phyloP scores from a whole-genome alignment of 805 yeast species.

The Blastobotrys muscicola region DNA sequence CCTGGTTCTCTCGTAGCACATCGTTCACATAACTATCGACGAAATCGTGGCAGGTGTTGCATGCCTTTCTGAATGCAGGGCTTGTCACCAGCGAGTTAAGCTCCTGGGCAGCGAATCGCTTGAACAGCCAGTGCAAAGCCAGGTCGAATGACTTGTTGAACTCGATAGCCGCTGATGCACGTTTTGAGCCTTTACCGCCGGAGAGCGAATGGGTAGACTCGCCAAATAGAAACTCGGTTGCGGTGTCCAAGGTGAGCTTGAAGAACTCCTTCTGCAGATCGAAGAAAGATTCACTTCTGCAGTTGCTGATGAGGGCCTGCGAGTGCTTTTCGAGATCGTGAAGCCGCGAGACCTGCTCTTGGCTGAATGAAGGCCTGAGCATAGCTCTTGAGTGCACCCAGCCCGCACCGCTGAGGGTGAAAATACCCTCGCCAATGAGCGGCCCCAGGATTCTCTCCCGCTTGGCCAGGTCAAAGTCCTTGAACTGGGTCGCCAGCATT shows the following conservation, averaged over 20 bases:
- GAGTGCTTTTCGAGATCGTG: slow-evolving; percentile 22
- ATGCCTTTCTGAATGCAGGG: slow-evolving; percentile 26
- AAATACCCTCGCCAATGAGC: slow-evolving; percentile 29
- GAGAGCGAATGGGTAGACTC: slow-evolving; percentile 21
- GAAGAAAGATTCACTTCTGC: slow-evolving; percentile 9
- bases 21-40: slow-evolving; percentile 34
- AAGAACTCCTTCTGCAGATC: slow-evolving; percentile 24
- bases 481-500: slow-evolving; percentile 25
- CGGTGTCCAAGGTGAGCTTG: slow-evolving; percentile 26
- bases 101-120: slow-evolving; percentile 8
- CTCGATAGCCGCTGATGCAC: slow-evolving; percentile 6
- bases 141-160: slow-evolving; percentile 21
- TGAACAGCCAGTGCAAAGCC: slow-evolving; percentile 10
- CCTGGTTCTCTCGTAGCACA: slow-evolving; percentile 25
- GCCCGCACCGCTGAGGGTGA: slow-evolving; percentile 27
- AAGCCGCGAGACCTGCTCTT: slow-evolving; percentile 26
- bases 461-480: slow-evolving; percentile 24
- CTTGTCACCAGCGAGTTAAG: slow-evolving; percentile 15
- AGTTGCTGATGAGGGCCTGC: slow-evolving; percentile 10
- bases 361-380: slow-evolving; percentile 29
- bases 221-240: slow-evolving; percentile 30
- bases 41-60: slow-evolving; percentile 25
- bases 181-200: neutral
- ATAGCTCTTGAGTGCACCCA: slow-evolving; percentile 31
- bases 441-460: slow-evolving; percentile 23